A percentile compares a stretch with the other conserved stretches of the same genome.
These are phyloP conservation scores for Zymoseptoria passerinii DNA, from an alignment of 2,329 filamentous ascomycete genomes.

Conservation along the genomic window DNA sequence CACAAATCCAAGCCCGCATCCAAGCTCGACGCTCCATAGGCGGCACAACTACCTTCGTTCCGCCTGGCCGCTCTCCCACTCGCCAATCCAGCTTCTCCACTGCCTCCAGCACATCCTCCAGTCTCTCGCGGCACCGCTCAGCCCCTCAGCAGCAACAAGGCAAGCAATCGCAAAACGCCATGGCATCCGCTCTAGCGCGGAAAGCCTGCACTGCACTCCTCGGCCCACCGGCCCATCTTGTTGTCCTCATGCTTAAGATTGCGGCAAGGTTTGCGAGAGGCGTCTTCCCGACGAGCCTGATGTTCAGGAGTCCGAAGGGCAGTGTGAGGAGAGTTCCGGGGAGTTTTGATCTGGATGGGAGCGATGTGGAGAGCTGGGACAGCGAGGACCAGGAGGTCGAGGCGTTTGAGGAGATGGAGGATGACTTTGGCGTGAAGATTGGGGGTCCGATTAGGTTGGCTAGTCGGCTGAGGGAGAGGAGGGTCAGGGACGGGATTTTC, in stretches of 20 bases:
- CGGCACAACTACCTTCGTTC: slow-evolving; percentile 18
- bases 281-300: slow-evolving; percentile 22
- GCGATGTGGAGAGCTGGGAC: slow-evolving; percentile 39
- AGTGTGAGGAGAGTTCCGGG: slow-evolving; percentile 52
- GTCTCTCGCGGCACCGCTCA: slow-evolving; percentile 4
- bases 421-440: slow-evolving; percentile 49
- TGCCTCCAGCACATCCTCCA: slow-evolving; percentile 13
- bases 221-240: slow-evolving; percentile 69
- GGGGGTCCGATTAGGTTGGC: slow-evolving; percentile 23
- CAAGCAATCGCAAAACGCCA: slow-evolving; percentile 7
- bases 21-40: slow-evolving; percentile 28
- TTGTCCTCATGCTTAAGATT: slow-evolving; percentile 72
- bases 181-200: slow-evolving; percentile 51
- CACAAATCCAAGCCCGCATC: slow-evolving; percentile 28
- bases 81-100: slow-evolving; percentile 32
- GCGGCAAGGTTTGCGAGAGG: slow-evolving; percentile 62
- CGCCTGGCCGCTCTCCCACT: slow-evolving; percentile 32
- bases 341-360: slow-evolving; percentile 47
- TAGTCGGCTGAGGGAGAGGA: slow-evolving; percentile 10
- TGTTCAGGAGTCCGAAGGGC: slow-evolving; percentile 24
- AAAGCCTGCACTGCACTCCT: slow-evolving; percentile 71
- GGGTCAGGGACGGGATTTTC: background rate
- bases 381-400: slow-evolving; percentile 25
- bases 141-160: slow-evolving; percentile 10
- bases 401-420: slow-evolving; percentile 38